Evolutionary conservation across 192 early-diverging fungal species (phyloP), one percentile per base, ranked within the genome.

Genomic region (Paraglomus brasilianum): DNA sequence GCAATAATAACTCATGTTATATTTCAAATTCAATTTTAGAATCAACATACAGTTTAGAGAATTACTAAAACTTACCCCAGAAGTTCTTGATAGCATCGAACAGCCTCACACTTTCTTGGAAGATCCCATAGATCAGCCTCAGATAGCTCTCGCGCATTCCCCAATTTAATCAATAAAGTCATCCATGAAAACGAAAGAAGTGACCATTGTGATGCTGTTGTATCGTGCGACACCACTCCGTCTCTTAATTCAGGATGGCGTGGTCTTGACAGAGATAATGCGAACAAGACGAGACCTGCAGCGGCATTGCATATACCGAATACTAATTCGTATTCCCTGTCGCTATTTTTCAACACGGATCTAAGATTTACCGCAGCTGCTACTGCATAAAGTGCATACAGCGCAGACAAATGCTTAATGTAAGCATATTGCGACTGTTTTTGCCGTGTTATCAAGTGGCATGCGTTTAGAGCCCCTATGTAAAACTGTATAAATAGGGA

Each of bases 91-190:
- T 69, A 69, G 15, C 67, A 69, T 39, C 58, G 39, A 47, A 56
- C 44, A 8, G 78, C 58, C 13, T 62, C 59, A 8, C 73, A 70
- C 2, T 72, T 38, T 13, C 56, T 72, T 10, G 73, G 53, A 44
- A 77, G 69, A 19, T 77, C 73, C 47, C 49, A 73, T 19, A 80
- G 50, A 53, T 80, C 78, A 0, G 62, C 62, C 45, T 76, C 75
- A 24, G 72, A 64, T 0, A 80, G 47, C 39, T 45, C 61, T 21
- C 74, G 73, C 11, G 30, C 57, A 44, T 73, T 75, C 6, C 78
- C 78, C 38, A 63, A 50, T 30, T 69, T 73, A 49, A 80, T 77
- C 40, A 80, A 44, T 0, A 75, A 69, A 0, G 47, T 68, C 71
- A 77, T 63, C 78, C 78, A 80, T 6, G 62, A 14, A 46, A 73